Base-by-base conservation (phyloP, 805 yeast genomes). In the Candida vartiovaarae region DNA sequence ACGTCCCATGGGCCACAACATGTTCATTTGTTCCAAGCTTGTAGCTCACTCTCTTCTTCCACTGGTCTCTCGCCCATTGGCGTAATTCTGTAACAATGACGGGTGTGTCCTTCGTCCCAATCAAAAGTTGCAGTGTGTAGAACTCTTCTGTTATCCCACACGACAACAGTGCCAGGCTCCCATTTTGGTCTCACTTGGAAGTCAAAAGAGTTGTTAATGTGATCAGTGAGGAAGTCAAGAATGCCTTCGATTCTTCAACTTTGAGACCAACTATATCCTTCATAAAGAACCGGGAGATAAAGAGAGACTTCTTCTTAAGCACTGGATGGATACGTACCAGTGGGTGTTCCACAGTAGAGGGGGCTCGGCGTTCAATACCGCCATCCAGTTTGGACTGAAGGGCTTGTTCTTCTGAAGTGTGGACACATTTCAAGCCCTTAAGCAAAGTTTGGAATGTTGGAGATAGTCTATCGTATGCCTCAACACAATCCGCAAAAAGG, bases 91-190 rank as follows among this genome's bases (percentile, higher is more conserved):
- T 80, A 78, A 8, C 84, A 85, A 52, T 84, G 91, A 62, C 93
- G 75, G 25, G 77, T 70, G 34, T 72, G 75, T 15, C 83, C 80
- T 38, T 75, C 70, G 51, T 75, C 82, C 82, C 86, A 84, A 55
- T 84, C 91, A 43, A 77, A 73, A 15, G 80, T 70, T 11, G 89
- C 88, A 10, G 84, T 68, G 61, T 84, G 93, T 26, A 75, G 64
- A 8, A 79, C 74, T 56, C 82, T 69, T 60, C 93, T 77, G 69
- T 84, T 84, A 57, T 84, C 93, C 91, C 91, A 84, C 27, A 82
- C 62, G 20, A 80, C 86, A 41, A 84, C 82, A 2, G 88, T 75
- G 40, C 75, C 73, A 42, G 81, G 80, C 57, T 78, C 82, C 84
- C 88, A 84, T 43, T 62, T 71, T 38, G 86, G 85, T 57, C 90